A percentile compares a stretch with the other conserved stretches of the same genome.
Evolutionary conservation across 148 eudicot species (phyloP).

Genomic region (Rhododendron mucronatum): DNA sequence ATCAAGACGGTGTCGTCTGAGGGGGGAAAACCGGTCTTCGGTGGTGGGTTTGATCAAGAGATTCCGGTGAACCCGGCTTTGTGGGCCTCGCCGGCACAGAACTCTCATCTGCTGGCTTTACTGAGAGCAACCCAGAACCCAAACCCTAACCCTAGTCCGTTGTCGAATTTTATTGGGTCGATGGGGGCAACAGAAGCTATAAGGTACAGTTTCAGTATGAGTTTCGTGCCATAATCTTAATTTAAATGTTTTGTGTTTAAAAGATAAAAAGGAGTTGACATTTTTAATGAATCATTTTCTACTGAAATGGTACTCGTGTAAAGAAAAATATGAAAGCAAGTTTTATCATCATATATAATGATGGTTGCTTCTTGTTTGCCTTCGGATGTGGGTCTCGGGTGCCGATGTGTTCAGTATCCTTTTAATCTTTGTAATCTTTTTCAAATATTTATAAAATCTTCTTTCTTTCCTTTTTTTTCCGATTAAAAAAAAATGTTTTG

Average conservation of each 20-base stretch:
- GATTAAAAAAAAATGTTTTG: too few species aligned
- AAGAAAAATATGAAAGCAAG: too few species aligned
- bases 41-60: constrained; percentile 22
- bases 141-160: constrained; percentile 19
- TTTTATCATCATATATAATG: too few species aligned
- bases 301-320: too few species aligned
- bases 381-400: too few species aligned
- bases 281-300: neutral
- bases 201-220: neutral
- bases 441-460: too few species aligned
- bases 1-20: constrained; percentile 23
- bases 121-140: constrained; percentile 53
- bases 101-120: constrained; percentile 46
- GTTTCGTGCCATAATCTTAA: neutral
- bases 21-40: constrained; percentile 18
- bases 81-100: constrained; percentile 43
- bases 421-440: too few species aligned
- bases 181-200: neutral
- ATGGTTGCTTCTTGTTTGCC: too few species aligned
- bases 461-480: too few species aligned
- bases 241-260: neutral
- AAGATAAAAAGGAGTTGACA: neutral
- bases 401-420: too few species aligned
- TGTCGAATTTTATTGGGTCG: constrained; percentile 24
- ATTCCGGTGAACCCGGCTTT: constrained; percentile 30